A percentile compares a stretch with the other conserved stretches of the same genome.
phyloP scores from a whole-genome alignment of 768 basidiomycete genomes.

The Pulveroboletus sp. region DNA sequence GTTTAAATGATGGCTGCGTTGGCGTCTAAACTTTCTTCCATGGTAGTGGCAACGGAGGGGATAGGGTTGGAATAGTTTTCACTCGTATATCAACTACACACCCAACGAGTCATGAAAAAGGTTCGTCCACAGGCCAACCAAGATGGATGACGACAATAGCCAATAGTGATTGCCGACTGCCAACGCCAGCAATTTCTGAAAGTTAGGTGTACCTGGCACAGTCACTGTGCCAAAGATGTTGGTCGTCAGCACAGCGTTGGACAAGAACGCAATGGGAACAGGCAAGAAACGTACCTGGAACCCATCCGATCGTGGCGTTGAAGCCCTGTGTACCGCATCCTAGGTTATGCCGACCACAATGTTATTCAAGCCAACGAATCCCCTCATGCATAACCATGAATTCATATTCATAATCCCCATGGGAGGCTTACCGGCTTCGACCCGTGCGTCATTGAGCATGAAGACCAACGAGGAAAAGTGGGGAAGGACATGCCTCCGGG shows the following conservation, averaged over 20 bases:
- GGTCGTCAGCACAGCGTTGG: constrained; percentile 3
- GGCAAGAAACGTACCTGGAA: constrained; percentile 49
- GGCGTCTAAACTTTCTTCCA: too few relatives aligned
- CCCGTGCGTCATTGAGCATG: constrained; percentile 62
- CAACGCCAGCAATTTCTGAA: constrained; percentile 42
- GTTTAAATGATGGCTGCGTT: too few relatives aligned
- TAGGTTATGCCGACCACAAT: constrained; percentile 55
- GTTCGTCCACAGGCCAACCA: too few relatives aligned
- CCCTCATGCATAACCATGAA: constrained; percentile 50
- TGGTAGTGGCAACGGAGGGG: too few relatives aligned
- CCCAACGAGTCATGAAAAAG: too few relatives aligned
- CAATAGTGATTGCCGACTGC: too few relatives aligned
- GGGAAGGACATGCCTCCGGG: too few relatives aligned
- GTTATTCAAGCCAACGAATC: constrained; percentile 47
- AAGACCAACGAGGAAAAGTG: constrained; percentile 63
- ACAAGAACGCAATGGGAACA: not conserved
- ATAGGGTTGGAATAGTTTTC: too few relatives aligned
- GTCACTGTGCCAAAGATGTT: constrained; percentile 38
- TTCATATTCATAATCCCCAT: constrained; percentile 72
- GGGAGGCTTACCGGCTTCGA: constrained; percentile 38
- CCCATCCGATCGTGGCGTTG: constrained; percentile 57
- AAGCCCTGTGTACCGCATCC: constrained; percentile 66
- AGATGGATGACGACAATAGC: too few relatives aligned
- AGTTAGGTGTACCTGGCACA: constrained; percentile 57
- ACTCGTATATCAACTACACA: too few relatives aligned